phyloP scores from a whole-genome alignment of 2,329 filamentous ascomycete species.

The Colletotrichum chrysophilum region DNA sequence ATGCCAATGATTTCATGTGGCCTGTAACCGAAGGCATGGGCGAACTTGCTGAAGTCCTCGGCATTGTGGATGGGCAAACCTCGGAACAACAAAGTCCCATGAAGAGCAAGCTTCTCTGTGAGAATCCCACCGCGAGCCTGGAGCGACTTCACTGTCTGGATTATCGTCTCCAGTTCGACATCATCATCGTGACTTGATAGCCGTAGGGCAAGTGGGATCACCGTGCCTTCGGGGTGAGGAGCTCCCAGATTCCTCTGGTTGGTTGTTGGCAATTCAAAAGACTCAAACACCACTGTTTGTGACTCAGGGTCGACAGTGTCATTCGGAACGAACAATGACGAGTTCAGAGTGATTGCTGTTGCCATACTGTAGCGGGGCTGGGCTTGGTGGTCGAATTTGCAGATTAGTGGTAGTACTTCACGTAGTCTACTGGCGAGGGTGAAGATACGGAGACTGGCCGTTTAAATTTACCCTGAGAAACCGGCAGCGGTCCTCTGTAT shows the following conservation, averaged over 20 bases:
- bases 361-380: background rate
- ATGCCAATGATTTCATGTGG: conserved; percentile 58
- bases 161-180: background rate
- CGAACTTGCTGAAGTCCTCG: conserved; percentile 51
- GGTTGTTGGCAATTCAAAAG: background rate
- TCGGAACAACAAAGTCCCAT: conserved; percentile 52
- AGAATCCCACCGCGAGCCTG: conserved; percentile 25
- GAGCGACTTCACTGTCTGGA: background rate
- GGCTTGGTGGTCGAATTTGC: background rate
- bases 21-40: conserved; percentile 47
- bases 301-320: background rate
- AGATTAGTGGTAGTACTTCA: background rate
- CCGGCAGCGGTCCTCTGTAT: background rate
- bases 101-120: conserved; percentile 45
- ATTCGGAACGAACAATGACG: background rate
- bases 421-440: background rate
- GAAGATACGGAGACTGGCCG: background rate
- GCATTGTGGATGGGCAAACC: conserved; percentile 48
- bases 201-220: background rate
- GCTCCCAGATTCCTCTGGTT: background rate
- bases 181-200: background rate
- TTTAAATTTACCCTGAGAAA: background rate
- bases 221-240: background rate
- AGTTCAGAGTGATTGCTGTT: background rate
- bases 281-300: background rate